phyloP scores from a whole-genome alignment of 1,139 yeast genomes.

The Lodderomyces parapsilosis region DNA sequence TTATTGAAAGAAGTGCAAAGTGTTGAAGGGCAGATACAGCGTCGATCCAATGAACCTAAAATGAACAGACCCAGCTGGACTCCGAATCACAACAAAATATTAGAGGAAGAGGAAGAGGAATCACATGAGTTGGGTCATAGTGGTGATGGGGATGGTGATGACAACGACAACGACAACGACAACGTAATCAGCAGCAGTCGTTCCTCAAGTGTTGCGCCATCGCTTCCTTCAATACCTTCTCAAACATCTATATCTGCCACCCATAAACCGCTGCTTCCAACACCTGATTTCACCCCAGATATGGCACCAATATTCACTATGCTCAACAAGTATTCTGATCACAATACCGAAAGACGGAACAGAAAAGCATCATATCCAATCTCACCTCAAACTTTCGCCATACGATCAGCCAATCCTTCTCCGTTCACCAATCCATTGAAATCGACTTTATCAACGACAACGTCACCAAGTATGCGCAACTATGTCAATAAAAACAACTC shows the following conservation, averaged over 20 bases:
- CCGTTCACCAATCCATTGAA: slow-evolving; percentile 25
- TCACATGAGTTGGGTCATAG: slow-evolving; percentile 9
- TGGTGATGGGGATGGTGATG: slow-evolving; percentile 12
- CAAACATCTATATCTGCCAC: slow-evolving; percentile 6
- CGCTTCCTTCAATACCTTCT: slow-evolving; percentile 7
- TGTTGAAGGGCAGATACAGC: background rate
- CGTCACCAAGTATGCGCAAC: slow-evolving; percentile 7
- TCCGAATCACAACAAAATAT: slow-evolving; percentile 2
- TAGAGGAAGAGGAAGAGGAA: slow-evolving; percentile 15
- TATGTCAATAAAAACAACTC: slow-evolving; percentile 4
- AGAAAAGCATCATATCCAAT: slow-evolving; percentile 14
- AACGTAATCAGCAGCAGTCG: too few relatives aligned
- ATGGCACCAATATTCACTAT: slow-evolving; percentile 36
- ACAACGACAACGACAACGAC: too few relatives aligned
- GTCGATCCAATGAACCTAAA: slow-evolving; percentile 2
- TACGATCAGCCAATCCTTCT: slow-evolving; percentile 22
- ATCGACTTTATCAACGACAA: slow-evolving; percentile 13
- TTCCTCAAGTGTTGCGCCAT: slow-evolving; percentile 9
- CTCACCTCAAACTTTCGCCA: slow-evolving; percentile 15
- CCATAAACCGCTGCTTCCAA: slow-evolving; percentile 29
- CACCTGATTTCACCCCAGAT: slow-evolving; percentile 47
- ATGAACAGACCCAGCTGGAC: background rate
- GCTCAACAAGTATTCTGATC: slow-evolving; percentile 23
- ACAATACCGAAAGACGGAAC: background rate
- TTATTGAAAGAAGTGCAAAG: slow-evolving; percentile 15